Evolutionary conservation across 2,329 filamentous ascomycete genomes (phyloP).

Genomic region (Samsoniella hepiali): DNA sequence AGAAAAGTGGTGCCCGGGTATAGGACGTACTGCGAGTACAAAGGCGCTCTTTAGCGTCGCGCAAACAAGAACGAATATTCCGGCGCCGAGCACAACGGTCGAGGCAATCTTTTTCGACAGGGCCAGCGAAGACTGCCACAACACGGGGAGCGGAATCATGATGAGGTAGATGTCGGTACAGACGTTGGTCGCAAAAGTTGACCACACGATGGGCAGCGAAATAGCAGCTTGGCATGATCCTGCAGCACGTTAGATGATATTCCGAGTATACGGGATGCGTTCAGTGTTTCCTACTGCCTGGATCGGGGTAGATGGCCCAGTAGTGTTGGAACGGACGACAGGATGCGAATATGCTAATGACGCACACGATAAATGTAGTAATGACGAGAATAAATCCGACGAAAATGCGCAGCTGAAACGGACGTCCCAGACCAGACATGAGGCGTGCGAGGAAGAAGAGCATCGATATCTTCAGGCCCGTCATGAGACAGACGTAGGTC

Average conservation of each 20-base stretch:
- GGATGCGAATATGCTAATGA: constrained; percentile 48
- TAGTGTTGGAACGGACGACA: constrained; percentile 52
- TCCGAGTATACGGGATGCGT: not conserved
- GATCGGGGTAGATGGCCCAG: constrained; percentile 59
- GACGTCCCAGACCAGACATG: constrained; percentile 39
- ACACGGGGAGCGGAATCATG: constrained; percentile 54
- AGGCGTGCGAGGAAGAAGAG: constrained; percentile 55
- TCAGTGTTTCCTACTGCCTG: constrained; percentile 42
- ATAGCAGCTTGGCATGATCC: constrained; percentile 49
- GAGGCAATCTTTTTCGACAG: constrained; percentile 36
- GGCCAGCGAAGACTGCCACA: constrained; percentile 37
- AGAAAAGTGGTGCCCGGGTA: not conserved
- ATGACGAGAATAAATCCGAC: constrained; percentile 49
- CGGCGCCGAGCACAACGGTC: constrained; percentile 36
- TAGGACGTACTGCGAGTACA: constrained; percentile 33
- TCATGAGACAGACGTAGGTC: constrained; percentile 51
- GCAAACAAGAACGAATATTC: constrained; percentile 39
- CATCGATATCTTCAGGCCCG: constrained; percentile 55
- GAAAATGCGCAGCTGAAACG: constrained; percentile 44
- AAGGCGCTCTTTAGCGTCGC: constrained; percentile 37
- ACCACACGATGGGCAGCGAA: constrained; percentile 48
- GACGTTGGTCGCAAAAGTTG: constrained; percentile 51
- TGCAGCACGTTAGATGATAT: constrained; percentile 21
- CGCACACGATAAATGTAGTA: constrained; percentile 46
- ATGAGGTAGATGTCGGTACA: constrained; percentile 57